phyloP scores from a whole-genome alignment of 2,329 filamentous ascomycete species.

The Cladosporium sp. region DNA sequence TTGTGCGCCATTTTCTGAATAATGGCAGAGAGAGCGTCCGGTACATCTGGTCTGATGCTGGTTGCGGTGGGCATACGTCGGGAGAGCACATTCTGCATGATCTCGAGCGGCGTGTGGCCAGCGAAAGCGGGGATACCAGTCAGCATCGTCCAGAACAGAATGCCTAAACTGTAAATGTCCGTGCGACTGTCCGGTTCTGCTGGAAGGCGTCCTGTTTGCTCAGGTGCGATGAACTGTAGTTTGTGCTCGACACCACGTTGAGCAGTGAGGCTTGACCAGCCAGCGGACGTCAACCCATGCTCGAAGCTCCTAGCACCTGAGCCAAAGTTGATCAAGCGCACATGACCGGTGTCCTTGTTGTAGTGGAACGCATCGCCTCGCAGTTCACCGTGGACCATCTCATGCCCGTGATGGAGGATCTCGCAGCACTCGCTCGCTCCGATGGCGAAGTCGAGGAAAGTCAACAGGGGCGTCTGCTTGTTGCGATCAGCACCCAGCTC shows the following conservation, averaged over 20 bases:
- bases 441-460: slow-evolving; percentile 87
- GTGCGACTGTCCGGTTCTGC: slow-evolving; percentile 88
- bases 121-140: slow-evolving; percentile 77
- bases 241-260: slow-evolving; percentile 86
- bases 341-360: slow-evolving; percentile 63
- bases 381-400: slow-evolving; percentile 86
- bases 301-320: slow-evolving; percentile 86
- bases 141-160: slow-evolving; percentile 82
- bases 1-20: slow-evolving; percentile 93
- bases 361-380: slow-evolving; percentile 89
- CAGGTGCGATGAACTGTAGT: slow-evolving; percentile 85
- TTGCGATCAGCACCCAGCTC: slow-evolving; percentile 14
- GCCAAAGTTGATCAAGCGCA: slow-evolving; percentile 80
- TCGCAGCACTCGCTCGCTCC: slow-evolving; percentile 83
- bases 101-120: slow-evolving; percentile 76
- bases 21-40: slow-evolving; percentile 74
- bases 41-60: slow-evolving; percentile 73
- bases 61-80: slow-evolving; percentile 74
- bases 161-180: slow-evolving; percentile 88
- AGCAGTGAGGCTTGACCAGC: slow-evolving; percentile 79
- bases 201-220: slow-evolving; percentile 90
- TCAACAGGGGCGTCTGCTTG: slow-evolving; percentile 46
- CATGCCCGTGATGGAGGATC: slow-evolving; percentile 82
- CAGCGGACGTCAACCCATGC: slow-evolving; percentile 76
- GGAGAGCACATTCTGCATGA: slow-evolving; percentile 83